Base-by-base conservation (phyloP, 306 rosid species). In the Lathyrus sativus region DNA sequence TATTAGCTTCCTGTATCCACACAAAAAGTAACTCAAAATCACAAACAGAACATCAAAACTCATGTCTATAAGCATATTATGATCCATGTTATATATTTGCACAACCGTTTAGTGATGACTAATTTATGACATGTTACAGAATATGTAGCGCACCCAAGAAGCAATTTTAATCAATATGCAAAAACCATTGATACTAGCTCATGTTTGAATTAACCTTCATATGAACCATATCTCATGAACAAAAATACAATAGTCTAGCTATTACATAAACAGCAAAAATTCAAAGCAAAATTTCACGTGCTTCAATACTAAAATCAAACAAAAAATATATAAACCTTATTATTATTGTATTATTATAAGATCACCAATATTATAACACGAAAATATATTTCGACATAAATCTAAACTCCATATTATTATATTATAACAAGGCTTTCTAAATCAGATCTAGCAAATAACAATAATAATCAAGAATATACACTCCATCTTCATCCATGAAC, bases 1-100 rank as follows among this genome's bases (percentile, higher is more conserved):
- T 70, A 12, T 85, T 85, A 58, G 95, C 97, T 85, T 89, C 97
- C 97, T 91, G 64, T 41, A 65, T 38, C 65, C 44, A 71, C 28
- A 62, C 51, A 22, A 48, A 10, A 12, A 55, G 2, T 2, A 65
- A 29, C 4, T 12, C 37, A 62, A 42, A 6, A 9, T 9, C 39
- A 28, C 24, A 3, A 26, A 24, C n/a, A 12, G 45, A 44, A 43
- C 41, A 43, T 8, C 1, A 39, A 22, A 13, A 14, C 7, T 62
- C 43, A 26, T n/a, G n/a, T n/a, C n/a, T n/a, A n/a, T n/a, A n/a
- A n/a, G n/a, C n/a, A n/a, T n/a, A n/a, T n/a, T 44, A 44, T 44
- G 28, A 26, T 26, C 28, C 28, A 26, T 26, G 28, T 22, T 22
- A 26, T 26, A 26, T 26, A 26, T 26, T 26, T 26, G 0, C 28